Base-by-base conservation (phyloP, 208 protist species). In the Porcisia deanei region DNA sequence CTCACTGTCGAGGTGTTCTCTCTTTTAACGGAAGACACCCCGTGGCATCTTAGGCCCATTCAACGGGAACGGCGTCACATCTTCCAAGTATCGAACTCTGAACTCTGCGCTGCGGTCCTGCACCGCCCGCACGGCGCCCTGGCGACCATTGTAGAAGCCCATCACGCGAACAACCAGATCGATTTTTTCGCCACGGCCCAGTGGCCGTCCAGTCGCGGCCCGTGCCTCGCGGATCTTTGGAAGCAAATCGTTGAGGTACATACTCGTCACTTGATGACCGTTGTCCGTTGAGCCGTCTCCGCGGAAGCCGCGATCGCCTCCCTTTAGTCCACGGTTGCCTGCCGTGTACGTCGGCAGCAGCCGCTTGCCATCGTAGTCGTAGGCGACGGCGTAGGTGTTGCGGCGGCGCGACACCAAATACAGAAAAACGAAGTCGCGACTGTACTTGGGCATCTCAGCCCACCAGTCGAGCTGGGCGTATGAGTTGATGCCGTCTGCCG, bases 391-490 rank as follows among this genome's bases (percentile, higher is more conserved):
- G 84, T 96, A 97, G 20, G 91, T 96, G 80, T 97, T 97, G 53
- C 93, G 90, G 9, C 93, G 87, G 6, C 93, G 86, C 37, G 91
- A 92, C 72, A 97, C 82, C 39, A 97, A 76, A 65, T 97, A 97
- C 37, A 97, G 84, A 53, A 97, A 97, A 34, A 95, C 73, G 83
- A 93, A 95, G 70, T 96, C 90, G 37, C 80, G 70, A 70, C 81
- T 80, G 82, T 97, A 97, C 83, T 92, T 95, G n/a, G 93, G 93
- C 88, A 97, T 90, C 78, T 97, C 93, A 1, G 83, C 93, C 91
- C 93, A 97, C 57, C 94, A 77, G 47, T 97, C 93, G 1, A 97
- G 88, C 78, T 97, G 89, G 7, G 81, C 77, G 77, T 97, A 94
- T n/a, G 89, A 76, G 6, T 68, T 81, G 22, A 84, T 59, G 45